Evolutionary conservation across 768 basidiomycete genomes (phyloP).

Genomic region (Hypholoma fasciculare): DNA sequence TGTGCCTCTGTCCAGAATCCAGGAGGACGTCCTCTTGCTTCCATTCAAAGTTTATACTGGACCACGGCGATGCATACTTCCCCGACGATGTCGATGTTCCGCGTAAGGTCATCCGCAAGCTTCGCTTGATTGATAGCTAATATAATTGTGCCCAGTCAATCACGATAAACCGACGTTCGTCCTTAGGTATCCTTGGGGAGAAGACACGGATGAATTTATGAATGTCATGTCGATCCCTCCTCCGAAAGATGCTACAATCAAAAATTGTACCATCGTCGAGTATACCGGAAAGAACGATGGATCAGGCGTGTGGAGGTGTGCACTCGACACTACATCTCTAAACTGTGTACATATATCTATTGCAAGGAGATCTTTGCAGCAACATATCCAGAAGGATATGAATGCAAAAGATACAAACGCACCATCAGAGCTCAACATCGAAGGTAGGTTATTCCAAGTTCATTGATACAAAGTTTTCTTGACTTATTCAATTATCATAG

Average conservation of each 20-base stretch:
- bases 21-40: too few species aligned
- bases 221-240: slow-evolving; percentile 10
- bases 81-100: too few species aligned
- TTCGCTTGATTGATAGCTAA: too few species aligned
- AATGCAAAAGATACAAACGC: too few species aligned
- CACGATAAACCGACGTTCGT: not conserved
- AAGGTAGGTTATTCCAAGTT: too few species aligned
- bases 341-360: slow-evolving; percentile 3
- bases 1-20: too few species aligned
- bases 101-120: too few species aligned
- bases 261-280: slow-evolving; percentile 10
- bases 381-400: slow-evolving; percentile 1
- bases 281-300: slow-evolving; percentile 7
- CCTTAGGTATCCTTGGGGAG: not conserved
- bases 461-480: too few species aligned
- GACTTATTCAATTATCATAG: too few species aligned
- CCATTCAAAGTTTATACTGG: too few species aligned
- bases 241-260: not conserved
- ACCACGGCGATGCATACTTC: too few species aligned
- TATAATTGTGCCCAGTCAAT: not conserved
- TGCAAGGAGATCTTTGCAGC: slow-evolving; percentile 1
- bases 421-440: too few species aligned
- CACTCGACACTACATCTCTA: not conserved
- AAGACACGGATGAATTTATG: not conserved
- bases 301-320: slow-evolving; percentile 12